These are phyloP conservation scores for Prototheca wickerhamii DNA, from an alignment of 163 green algal species.

Conservation along the genomic window DNA sequence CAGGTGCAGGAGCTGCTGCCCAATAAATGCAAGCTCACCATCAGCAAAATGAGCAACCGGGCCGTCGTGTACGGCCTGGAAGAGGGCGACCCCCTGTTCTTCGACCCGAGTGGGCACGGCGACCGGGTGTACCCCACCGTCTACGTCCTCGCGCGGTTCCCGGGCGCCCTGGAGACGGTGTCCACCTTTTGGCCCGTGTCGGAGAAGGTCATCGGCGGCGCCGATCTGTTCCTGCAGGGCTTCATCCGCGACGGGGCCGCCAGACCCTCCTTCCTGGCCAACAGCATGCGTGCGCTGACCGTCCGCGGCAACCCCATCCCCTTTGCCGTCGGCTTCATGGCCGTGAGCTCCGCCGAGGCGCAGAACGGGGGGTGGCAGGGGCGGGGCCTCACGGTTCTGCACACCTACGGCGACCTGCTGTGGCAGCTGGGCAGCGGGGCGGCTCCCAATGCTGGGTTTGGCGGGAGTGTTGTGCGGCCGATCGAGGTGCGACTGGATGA, in stretches of 20 bases:
- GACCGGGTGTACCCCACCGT: conserved; percentile 43
- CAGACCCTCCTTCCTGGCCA: conserved; percentile 21
- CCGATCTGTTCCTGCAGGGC: conserved; percentile 49
- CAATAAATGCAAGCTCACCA: conserved; percentile 20
- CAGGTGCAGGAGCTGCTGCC: conserved; percentile 28
- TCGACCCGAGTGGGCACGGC: conserved; percentile 37
- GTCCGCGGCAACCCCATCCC: conserved; percentile 32
- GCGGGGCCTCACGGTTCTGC: conserved; percentile 32
- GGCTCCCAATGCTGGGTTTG: conserved; percentile 37
- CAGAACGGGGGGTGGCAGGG: conserved; percentile 25
- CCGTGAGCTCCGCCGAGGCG: conserved; percentile 18
- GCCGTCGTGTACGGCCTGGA: conserved; percentile 26
- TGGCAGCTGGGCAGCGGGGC: conserved; percentile 38
- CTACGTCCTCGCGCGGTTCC: conserved; percentile 30
- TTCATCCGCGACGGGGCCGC: conserved; percentile 20
- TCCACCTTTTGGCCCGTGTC: conserved; percentile 35
- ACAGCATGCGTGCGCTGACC: conserved; percentile 15
- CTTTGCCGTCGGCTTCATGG: conserved; percentile 41
- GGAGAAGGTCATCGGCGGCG: conserved; percentile 30
- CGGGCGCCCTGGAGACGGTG: conserved; percentile 22
- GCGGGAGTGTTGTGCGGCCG: background rate
- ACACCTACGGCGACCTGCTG: conserved; percentile 40
- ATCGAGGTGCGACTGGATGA: background rate
- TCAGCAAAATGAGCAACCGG: conserved; percentile 36
- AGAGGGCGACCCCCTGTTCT: conserved; percentile 40